phyloP scores from a whole-genome alignment of 2,329 filamentous ascomycete genomes.

The Colletotrichum caudatum region DNA sequence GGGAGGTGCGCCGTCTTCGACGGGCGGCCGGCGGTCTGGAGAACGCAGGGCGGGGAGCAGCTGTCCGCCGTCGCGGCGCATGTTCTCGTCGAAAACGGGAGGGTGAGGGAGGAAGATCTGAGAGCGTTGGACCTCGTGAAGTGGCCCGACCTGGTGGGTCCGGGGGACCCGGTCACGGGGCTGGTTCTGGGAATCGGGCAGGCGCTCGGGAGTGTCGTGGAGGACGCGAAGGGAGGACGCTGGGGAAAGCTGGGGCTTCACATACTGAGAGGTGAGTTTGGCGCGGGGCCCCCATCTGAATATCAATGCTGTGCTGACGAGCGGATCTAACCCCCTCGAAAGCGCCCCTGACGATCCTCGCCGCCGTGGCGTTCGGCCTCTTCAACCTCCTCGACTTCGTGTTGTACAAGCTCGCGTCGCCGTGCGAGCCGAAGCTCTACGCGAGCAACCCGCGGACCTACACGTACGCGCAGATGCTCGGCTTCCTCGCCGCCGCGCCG shows the following conservation, averaged over 20 bases:
- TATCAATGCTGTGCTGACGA: slow-evolving; percentile 1
- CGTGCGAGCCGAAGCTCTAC: slow-evolving; percentile 31
- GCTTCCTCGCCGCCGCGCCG: slow-evolving; percentile 22
- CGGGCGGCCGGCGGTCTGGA: slow-evolving; percentile 31
- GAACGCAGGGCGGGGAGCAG: not conserved
- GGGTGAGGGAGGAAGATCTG: slow-evolving; percentile 22
- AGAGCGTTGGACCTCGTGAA: slow-evolving; percentile 27
- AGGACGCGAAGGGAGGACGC: not conserved
- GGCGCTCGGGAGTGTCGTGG: not conserved
- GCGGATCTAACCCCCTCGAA: not conserved
- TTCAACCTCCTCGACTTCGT: slow-evolving; percentile 37
- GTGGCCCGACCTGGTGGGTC: slow-evolving; percentile 37
- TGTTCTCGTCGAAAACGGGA: slow-evolving; percentile 21
- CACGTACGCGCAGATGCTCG: slow-evolving; percentile 27
- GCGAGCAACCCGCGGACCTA: slow-evolving; percentile 37
- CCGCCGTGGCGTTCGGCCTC: slow-evolving; percentile 29
- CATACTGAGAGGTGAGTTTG: slow-evolving; percentile 31
- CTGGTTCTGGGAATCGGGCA: slow-evolving; percentile 10
- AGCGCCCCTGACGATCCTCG: slow-evolving; percentile 35
- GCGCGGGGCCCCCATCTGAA: not conserved
- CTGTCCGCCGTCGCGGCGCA: slow-evolving; percentile 35
- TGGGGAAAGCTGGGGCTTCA: slow-evolving; percentile 14
- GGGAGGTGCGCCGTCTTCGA: slow-evolving; percentile 20
- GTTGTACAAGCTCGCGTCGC: slow-evolving; percentile 33
- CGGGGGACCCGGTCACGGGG: slow-evolving; percentile 36